Conservation (phyloP, 75 land plant genomes). For the Picea sitchensis region DNA sequence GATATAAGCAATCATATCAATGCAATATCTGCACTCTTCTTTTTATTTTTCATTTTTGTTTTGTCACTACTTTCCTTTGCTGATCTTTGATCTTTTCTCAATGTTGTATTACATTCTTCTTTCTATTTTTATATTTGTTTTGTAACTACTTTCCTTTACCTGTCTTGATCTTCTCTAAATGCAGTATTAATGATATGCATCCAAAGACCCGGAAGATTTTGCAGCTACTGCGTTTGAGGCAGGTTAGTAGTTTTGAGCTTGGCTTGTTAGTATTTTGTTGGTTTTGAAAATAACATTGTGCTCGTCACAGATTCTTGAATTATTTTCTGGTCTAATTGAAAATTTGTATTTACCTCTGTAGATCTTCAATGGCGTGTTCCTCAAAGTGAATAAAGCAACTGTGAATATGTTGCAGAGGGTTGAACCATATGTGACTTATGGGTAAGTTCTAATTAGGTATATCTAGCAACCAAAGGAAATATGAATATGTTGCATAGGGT, state of each 20-base stretch:
- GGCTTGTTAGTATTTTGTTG: not conserved
- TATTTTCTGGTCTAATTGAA: not conserved
- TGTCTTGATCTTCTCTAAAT: not conserved
- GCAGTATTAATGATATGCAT: conserved; percentile 75
- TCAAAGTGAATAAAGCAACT: conserved; percentile 82
- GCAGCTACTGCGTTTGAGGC: conserved; percentile 76
- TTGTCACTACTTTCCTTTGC: not conserved
- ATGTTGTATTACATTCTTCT: not conserved
- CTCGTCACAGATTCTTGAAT: not conserved
- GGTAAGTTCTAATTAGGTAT: conserved; percentile 26
- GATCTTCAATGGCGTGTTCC: conserved; percentile 81
- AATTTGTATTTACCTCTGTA: conserved; percentile 10
- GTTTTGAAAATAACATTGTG: not conserved
- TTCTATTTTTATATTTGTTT: not conserved
- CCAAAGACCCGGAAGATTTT: conserved; percentile 78
- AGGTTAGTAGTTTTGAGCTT: conserved; percentile 29
- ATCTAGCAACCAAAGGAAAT: not conserved
- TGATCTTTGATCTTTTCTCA: not conserved
- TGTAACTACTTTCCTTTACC: not conserved
- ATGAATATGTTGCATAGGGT: too few species aligned
- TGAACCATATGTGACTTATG: conserved; percentile 83
- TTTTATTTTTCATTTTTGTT: not conserved
- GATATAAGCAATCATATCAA: not conserved
- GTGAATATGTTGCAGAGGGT: conserved; percentile 73
- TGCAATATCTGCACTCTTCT: not conserved